Evolutionary conservation across 2,329 filamentous ascomycete species (phyloP), one percentile per base, ranked within the genome.

Genomic region (Myriosclerotinia curreyana): DNA sequence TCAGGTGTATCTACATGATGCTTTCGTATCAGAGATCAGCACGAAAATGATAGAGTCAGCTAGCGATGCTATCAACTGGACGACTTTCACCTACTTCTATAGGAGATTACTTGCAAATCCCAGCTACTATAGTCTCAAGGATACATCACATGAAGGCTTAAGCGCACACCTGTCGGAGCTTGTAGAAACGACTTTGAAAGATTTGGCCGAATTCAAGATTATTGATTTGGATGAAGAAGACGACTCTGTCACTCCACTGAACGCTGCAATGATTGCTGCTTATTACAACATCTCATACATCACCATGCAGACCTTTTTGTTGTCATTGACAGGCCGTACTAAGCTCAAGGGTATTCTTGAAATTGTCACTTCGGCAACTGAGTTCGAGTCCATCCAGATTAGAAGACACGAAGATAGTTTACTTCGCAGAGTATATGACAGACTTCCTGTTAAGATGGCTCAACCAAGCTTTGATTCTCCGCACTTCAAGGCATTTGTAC

Each of bases 241-340:
- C 74, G 94, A 96, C 71, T 88, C 87, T 0, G 88, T 98, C 52
- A 85, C 90, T 22, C 93, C 95, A 17, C 85, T 96, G 72, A 98
- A 99, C 76, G 90, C 94, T 2, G 95, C 95, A 70, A 97, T 97
- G 91, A 98, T 99, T 74, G 92, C 91, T 12, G 92, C 95, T 1
- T 98, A 99, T 82, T 99, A 99, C 83, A 98, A 97, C 77, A 96
- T 99, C 74, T 97, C 94, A 7, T 98, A 97, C 79, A 91, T 96
- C 76, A 99, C 95, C 3, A 99, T 99, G 93, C 94, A 99, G 79
- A 99, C 95, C 0, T 94, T 99, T 82, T 81, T 99, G 60, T 82
- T 99, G 64, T 99, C 95, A 17, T 83, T 99, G 54, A 93, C 86
- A 63, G 87, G 87, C 50, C 89, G 89, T 70, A 98, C 93, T 5